Conservation (phyloP, 768 basidiomycete genomes). For the Boletus rex-veris region DNA sequence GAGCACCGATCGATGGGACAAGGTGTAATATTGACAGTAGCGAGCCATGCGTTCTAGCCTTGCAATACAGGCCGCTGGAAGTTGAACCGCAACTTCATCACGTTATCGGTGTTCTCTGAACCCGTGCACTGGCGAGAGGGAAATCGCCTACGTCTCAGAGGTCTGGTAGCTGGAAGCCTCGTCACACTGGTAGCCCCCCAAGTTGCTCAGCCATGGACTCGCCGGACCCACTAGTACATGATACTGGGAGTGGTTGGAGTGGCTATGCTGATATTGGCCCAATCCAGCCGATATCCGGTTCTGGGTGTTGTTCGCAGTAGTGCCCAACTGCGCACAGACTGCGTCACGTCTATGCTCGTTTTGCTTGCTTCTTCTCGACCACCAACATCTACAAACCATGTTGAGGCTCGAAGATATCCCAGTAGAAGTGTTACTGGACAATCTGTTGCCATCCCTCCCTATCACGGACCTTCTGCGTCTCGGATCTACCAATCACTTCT, state of each 20-base stretch:
- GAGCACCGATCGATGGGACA: neutral
- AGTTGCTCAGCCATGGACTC: too few species aligned
- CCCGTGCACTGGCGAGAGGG: too few species aligned
- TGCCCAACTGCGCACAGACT: conserved; percentile 4
- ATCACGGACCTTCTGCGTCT: conserved; percentile 56
- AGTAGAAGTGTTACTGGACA: conserved; percentile 74
- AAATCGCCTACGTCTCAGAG: too few species aligned
- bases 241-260: neutral
- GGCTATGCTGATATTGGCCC: conserved; percentile 23
- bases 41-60: too few species aligned
- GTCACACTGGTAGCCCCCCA: too few species aligned
- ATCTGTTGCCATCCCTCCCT: conserved; percentile 57
- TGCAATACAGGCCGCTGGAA: too few species aligned
- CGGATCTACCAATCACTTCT: conserved; percentile 59
- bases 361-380: neutral
- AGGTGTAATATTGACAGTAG: neutral
- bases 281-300: conserved; percentile 13
- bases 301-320: neutral
- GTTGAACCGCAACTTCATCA: neutral
- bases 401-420: conserved; percentile 53
- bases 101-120: neutral
- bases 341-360: neutral
- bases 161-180: too few species aligned
- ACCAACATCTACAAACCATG: conserved; percentile 28
- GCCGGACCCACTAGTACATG: too few species aligned